These are phyloP conservation scores for Trypanosoma scelopori DNA, from an alignment of 208 protist species.

Conservation along the genomic window DNA sequence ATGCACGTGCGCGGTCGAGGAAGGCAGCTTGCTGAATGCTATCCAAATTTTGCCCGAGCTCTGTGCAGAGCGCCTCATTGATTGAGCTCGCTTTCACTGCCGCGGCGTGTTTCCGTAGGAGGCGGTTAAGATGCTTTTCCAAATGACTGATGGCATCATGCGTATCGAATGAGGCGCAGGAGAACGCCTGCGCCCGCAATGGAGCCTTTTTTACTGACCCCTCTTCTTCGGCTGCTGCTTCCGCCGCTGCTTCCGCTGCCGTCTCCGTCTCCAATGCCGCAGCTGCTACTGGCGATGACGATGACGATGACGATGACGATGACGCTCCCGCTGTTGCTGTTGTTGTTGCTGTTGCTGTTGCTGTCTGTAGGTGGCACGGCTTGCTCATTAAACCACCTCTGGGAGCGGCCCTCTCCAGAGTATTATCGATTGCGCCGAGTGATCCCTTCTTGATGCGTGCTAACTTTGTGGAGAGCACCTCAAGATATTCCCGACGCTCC, in stretches of 20 bases:
- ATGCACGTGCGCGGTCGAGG: constrained; percentile 54
- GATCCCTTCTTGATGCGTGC: constrained; percentile 12
- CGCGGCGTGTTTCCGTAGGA: constrained; percentile 58
- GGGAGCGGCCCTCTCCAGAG: background rate
- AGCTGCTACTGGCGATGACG: constrained; percentile 1
- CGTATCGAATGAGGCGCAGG: background rate
- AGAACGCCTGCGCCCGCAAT: constrained; percentile 2
- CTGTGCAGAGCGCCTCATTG: constrained; percentile 45
- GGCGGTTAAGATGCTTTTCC: constrained; percentile 63
- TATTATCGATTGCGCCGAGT: background rate
- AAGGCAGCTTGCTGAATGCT: constrained; percentile 60
- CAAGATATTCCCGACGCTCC: constrained; percentile 72
- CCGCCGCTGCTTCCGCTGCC: no score
- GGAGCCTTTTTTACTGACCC: no score
- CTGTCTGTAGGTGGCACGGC: background rate
- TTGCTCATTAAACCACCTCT: background rate
- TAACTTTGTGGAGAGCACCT: constrained; percentile 32
- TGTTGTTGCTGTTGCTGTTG: no score
- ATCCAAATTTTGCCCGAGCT: constrained; percentile 57
- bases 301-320: constrained; percentile 17
- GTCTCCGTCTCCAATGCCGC: no score
- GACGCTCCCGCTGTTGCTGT: background rate
- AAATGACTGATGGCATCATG: constrained; percentile 45
- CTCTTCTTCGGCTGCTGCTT: no score
- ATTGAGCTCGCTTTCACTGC: constrained; percentile 45